phyloP scores from a whole-genome alignment of 306 rosid genomes.

The Acacia acuminata region DNA sequence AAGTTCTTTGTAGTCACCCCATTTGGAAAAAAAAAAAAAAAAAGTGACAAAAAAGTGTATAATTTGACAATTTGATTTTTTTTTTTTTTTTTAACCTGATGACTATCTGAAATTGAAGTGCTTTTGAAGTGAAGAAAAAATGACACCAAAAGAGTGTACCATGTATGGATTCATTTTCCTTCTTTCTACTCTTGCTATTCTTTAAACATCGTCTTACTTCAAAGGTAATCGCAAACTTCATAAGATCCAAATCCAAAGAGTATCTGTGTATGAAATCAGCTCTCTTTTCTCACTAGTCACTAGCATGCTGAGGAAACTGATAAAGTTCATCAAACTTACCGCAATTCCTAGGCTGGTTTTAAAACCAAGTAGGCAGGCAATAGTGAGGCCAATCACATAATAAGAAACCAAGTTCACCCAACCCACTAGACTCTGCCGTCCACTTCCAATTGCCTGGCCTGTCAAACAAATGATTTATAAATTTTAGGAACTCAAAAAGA shows the following conservation, averaged over 20 bases:
- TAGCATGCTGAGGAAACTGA: neutral
- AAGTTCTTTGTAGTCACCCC: neutral
- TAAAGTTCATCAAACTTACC: constrained; percentile 31
- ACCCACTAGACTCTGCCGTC: constrained; percentile 67
- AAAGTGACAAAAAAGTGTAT: neutral
- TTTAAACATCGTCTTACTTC: neutral
- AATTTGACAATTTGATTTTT: neutral
- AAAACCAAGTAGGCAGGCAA: constrained; percentile 61
- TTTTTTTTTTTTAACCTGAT: too few relatives aligned
- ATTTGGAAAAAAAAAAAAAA: too few relatives aligned
- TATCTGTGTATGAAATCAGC: neutral
- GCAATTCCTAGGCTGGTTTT: constrained; percentile 52
- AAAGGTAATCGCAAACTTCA: neutral
- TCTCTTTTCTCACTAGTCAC: neutral
- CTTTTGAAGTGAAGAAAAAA: too few relatives aligned
- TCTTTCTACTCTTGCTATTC: neutral
- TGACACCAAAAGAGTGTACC: neutral
- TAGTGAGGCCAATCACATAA: constrained; percentile 54
- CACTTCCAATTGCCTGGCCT: constrained; percentile 73
- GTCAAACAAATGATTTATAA: neutral
- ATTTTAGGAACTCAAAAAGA: neutral
- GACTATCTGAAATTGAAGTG: too few relatives aligned
- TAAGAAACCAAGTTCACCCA: constrained; percentile 53
- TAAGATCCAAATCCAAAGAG: neutral
- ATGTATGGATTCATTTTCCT: neutral